Evolutionary conservation across 768 basidiomycete species (phyloP).

Genomic region (Scleroderma citrinum): DNA sequence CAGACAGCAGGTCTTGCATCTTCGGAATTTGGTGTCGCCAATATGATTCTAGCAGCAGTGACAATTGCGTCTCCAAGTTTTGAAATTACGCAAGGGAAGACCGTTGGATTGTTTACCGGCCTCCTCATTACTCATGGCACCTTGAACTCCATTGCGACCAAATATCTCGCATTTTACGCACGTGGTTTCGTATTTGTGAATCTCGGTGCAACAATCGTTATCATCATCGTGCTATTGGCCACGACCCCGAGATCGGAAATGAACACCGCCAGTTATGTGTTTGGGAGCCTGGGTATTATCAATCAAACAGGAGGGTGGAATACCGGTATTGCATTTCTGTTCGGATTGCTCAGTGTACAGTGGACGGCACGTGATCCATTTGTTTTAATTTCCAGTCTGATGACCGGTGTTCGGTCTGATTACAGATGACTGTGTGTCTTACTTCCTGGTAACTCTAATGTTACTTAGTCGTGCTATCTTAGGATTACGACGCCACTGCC

Average conservation of each 20-base stretch:
- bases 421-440: slow-evolving; percentile 50
- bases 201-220: slow-evolving; percentile 74
- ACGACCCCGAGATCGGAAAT: slow-evolving; percentile 68
- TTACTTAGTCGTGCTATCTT: background rate
- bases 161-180: slow-evolving; percentile 68
- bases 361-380: slow-evolving; percentile 62
- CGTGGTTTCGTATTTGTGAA: slow-evolving; percentile 83
- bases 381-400: background rate
- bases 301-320: slow-evolving; percentile 82
- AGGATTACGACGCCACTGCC: slow-evolving; percentile 79
- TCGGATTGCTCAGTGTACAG: slow-evolving; percentile 81
- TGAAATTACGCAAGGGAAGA: slow-evolving; percentile 45
- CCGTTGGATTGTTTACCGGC: slow-evolving; percentile 74
- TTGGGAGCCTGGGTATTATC: slow-evolving; percentile 63
- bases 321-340: slow-evolving; percentile 74
- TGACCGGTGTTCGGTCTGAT: background rate
- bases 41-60: slow-evolving; percentile 78
- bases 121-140: slow-evolving; percentile 74
- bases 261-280: slow-evolving; percentile 77
- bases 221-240: slow-evolving; percentile 79
- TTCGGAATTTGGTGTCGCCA: slow-evolving; percentile 75
- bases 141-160: slow-evolving; percentile 68
- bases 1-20: slow-evolving; percentile 84
- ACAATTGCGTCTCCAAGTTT: slow-evolving; percentile 4
- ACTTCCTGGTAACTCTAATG: background rate